Percentiles rank a stretch among this genome's conserved stretches.
Evolutionary conservation across 2,329 filamentous ascomycete genomes (phyloP).

Genomic region (Monilinia laxa): DNA sequence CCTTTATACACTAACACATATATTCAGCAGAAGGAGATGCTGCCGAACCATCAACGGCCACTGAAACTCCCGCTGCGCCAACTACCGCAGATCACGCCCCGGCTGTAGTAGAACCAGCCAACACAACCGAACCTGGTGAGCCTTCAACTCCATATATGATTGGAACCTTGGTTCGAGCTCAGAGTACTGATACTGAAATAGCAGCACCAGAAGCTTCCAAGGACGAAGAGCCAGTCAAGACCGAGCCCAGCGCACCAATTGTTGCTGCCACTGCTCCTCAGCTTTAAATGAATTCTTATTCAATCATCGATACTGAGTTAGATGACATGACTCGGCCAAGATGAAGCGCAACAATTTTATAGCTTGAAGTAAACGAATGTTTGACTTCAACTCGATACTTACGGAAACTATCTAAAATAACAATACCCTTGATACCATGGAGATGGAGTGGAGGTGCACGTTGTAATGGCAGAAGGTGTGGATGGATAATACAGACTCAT

Average conservation of each 20-base stretch:
- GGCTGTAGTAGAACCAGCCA: not conserved
- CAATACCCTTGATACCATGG: too few relatives aligned
- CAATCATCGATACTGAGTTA: constrained; percentile 4
- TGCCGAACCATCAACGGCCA: constrained; percentile 26
- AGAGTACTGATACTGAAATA: constrained; percentile 22
- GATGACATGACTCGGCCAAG: too few relatives aligned
- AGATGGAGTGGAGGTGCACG: too few relatives aligned
- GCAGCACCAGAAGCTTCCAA: constrained; percentile 26
- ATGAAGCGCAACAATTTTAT: too few relatives aligned
- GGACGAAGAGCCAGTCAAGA: constrained; percentile 26
- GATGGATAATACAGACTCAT: too few relatives aligned
- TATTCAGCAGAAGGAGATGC: constrained; percentile 28
- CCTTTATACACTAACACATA: constrained; percentile 23
- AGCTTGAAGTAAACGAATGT: too few relatives aligned
- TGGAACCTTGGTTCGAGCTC: constrained; percentile 19
- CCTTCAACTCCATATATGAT: constrained; percentile 24
- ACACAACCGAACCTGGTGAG: constrained; percentile 10
- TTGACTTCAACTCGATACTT: too few relatives aligned
- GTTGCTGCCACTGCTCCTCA: constrained; percentile 22
- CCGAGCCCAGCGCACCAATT: constrained; percentile 20
- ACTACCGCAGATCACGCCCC: constrained; percentile 27
- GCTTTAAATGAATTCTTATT: constrained; percentile 15
- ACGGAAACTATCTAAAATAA: too few relatives aligned
- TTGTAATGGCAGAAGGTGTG: too few relatives aligned
- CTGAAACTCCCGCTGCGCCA: constrained; percentile 26